These are phyloP conservation scores for Aspergillus quadricinctus DNA, from an alignment of 2,329 filamentous ascomycete species.

Conservation along the genomic window DNA sequence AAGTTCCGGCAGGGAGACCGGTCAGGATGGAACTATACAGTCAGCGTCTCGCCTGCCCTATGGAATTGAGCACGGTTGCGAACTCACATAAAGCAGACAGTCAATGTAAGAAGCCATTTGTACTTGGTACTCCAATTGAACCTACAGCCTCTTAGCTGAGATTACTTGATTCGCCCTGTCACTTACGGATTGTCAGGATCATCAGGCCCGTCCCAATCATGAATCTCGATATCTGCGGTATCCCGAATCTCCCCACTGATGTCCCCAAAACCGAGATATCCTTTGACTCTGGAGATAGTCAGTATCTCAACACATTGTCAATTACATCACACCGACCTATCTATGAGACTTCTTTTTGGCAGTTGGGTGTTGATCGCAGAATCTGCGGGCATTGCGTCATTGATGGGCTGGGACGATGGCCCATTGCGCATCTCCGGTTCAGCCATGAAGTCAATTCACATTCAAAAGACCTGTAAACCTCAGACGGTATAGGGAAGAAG, in stretches of 20 bases:
- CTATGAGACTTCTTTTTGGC: background rate
- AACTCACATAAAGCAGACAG: background rate
- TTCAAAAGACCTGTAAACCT: background rate
- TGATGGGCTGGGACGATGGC: background rate
- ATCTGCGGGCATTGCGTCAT: background rate
- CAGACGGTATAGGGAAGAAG: background rate
- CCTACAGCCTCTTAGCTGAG: background rate
- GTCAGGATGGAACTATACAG: background rate
- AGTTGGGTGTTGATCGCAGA: background rate
- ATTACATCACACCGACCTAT: background rate
- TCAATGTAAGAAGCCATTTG: background rate
- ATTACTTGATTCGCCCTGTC: background rate
- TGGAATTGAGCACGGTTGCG: background rate
- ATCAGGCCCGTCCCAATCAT: background rate
- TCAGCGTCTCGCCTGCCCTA: background rate
- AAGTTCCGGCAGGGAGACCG: background rate
- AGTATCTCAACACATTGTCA: background rate
- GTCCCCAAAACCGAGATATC: background rate
- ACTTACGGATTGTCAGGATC: background rate
- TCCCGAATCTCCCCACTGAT: background rate
- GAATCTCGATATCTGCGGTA: background rate
- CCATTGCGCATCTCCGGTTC: background rate
- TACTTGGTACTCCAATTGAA: background rate
- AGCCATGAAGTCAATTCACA: background rate
- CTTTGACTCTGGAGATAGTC: background rate